Percentiles rank a stretch among this genome's conserved stretches.
Evolutionary conservation across 2,329 filamentous ascomycete genomes (phyloP).

Genomic region (Claviceps humidiphila): DNA sequence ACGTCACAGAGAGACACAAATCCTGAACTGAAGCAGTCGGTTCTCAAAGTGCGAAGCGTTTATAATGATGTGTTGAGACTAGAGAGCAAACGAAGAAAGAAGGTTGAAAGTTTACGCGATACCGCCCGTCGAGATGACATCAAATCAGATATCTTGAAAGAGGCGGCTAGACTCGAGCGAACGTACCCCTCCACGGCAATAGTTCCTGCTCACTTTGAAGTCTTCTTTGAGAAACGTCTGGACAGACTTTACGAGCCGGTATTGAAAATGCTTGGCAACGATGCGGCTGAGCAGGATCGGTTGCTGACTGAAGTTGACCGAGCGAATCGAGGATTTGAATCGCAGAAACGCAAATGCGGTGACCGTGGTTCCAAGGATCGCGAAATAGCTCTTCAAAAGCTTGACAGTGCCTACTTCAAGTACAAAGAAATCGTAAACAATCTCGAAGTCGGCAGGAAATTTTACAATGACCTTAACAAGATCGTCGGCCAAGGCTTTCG

Average conservation of each 20-base stretch:
- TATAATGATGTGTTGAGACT: slow-evolving; percentile 78
- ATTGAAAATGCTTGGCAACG: slow-evolving; percentile 54
- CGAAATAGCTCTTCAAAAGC: slow-evolving; percentile 70
- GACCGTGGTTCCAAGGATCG: slow-evolving; percentile 53
- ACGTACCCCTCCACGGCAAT: slow-evolving; percentile 75
- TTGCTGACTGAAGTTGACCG: slow-evolving; percentile 56
- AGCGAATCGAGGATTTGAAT: slow-evolving; percentile 66
- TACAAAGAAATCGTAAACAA: slow-evolving; percentile 95
- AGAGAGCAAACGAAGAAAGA: slow-evolving; percentile 67
- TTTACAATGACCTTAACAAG: slow-evolving; percentile 90
- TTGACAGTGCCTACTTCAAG: slow-evolving; percentile 87
- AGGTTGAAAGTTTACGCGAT: slow-evolving; percentile 64
- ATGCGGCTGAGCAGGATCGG: slow-evolving; percentile 63
- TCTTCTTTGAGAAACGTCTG: slow-evolving; percentile 73
- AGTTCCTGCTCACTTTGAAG: slow-evolving; percentile 80
- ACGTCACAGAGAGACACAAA: slow-evolving; percentile 69
- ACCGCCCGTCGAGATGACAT: slow-evolving; percentile 83
- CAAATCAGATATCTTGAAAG: slow-evolving; percentile 66
- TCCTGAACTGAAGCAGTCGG: slow-evolving; percentile 65
- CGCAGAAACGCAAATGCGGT: slow-evolving; percentile 54
- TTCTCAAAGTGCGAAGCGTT: slow-evolving; percentile 60
- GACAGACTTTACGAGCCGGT: slow-evolving; percentile 67
- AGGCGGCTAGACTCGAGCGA: slow-evolving; percentile 74
- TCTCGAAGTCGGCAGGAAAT: slow-evolving; percentile 80
- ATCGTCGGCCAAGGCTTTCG: slow-evolving; percentile 70